Percentiles rank a stretch among this genome's conserved stretches.
phyloP scores from a whole-genome alignment of 2,329 filamentous ascomycete species.

The Curvularia verruculosa region DNA sequence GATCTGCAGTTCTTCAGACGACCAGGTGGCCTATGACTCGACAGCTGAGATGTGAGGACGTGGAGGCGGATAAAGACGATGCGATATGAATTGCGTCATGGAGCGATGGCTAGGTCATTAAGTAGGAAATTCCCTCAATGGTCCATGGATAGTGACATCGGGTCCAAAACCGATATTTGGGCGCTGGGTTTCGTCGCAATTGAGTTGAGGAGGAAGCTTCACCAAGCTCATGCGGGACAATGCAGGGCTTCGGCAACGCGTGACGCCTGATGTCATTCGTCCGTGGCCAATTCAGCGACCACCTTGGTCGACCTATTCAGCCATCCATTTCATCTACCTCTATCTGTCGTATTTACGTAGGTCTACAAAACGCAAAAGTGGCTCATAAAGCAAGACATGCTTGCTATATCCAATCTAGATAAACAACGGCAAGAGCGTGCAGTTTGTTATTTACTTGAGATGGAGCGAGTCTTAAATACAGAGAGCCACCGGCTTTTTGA shows the following conservation, averaged over 20 bases:
- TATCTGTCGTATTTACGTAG: no score
- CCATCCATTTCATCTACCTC: no score
- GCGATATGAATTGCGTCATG: constrained; percentile 9
- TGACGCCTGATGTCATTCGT: constrained; percentile 2
- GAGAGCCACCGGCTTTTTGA: no score
- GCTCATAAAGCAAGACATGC: no score
- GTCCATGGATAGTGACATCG: neutral
- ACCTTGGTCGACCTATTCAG: no score
- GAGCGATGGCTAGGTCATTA: neutral
- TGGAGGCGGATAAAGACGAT: neutral
- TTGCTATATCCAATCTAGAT: no score
- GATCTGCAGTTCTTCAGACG: neutral
- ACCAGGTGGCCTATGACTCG: neutral
- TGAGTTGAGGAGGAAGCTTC: constrained; percentile 14
- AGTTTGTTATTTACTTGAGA: no score
- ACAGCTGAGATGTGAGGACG: neutral
- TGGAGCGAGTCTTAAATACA: no score
- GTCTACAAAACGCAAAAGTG: no score
- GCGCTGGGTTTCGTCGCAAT: constrained; percentile 1
- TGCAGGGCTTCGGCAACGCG: neutral
- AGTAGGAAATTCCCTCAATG: neutral
- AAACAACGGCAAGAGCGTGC: no score
- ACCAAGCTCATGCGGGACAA: constrained; percentile 9
- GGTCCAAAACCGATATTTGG: neutral
- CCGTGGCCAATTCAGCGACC: neutral